Conservation (phyloP, 139 green algal species). For the Tetradesmus obliquus region DNA sequence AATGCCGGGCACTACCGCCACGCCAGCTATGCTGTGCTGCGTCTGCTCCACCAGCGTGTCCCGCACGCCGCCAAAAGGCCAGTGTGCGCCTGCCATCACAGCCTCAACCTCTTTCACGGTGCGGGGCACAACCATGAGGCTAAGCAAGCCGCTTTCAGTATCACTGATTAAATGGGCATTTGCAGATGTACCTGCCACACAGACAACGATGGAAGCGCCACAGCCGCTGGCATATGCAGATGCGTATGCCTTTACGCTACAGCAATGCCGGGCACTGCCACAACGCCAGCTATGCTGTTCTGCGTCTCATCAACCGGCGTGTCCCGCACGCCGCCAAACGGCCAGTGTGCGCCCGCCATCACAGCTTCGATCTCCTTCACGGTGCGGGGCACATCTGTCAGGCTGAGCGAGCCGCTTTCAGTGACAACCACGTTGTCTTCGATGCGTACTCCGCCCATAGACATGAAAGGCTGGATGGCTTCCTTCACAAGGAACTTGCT, state of each 20-base stretch:
- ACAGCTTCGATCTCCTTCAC: slow-evolving; percentile 87
- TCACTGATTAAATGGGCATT: background rate
- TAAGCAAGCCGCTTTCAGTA: slow-evolving; percentile 29
- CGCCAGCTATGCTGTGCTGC: slow-evolving; percentile 22
- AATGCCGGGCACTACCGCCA: background rate
- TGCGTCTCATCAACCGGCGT: background rate
- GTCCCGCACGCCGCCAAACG: background rate
- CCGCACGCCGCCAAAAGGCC: slow-evolving; percentile 44
- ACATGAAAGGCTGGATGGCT: slow-evolving; percentile 42
- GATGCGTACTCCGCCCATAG: slow-evolving; percentile 72
- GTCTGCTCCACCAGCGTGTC: background rate
- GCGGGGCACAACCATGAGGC: slow-evolving; percentile 84
- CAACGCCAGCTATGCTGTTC: slow-evolving; percentile 21
- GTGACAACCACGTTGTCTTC: slow-evolving; percentile 95
- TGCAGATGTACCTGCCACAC: background rate
- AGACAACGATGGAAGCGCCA: no score
- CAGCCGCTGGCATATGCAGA: no score
- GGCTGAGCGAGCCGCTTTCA: slow-evolving; percentile 61
- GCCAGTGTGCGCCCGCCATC: slow-evolving; percentile 86
- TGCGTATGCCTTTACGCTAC: background rate
- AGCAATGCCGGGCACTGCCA: background rate
- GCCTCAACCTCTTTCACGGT: slow-evolving; percentile 82
- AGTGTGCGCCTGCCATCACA: slow-evolving; percentile 87
- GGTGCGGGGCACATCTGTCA: slow-evolving; percentile 84
- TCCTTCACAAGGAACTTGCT: slow-evolving; percentile 50